Conservation (phyloP, 805 yeast genomes). For the Myxozyma melibiosi region DNA sequence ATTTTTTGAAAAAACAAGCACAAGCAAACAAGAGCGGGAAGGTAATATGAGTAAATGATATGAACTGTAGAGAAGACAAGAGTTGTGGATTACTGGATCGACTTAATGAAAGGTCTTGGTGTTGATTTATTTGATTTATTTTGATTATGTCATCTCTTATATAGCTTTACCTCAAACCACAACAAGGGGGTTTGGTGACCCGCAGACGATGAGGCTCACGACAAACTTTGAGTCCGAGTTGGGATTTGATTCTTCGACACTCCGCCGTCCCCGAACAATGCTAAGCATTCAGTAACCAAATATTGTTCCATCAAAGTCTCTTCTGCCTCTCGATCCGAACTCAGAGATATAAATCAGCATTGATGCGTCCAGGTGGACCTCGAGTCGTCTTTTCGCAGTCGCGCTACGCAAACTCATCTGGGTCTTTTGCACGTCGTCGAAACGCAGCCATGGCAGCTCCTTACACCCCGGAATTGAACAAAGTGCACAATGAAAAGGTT, state of each 20-base stretch:
- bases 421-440: background rate
- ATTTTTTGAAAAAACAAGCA: no score
- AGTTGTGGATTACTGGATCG: no score
- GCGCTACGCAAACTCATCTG: conserved; percentile 3
- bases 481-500: conserved; percentile 12
- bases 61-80: no score
- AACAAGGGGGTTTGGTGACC: no score
- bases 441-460: conserved; percentile 8
- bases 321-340: background rate
- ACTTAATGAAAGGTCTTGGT: background rate
- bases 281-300: background rate
- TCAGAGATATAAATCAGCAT: background rate
- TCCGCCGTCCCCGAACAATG: background rate
- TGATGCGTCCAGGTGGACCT: conserved; percentile 2
- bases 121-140: no score
- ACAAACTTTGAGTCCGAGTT: no score
- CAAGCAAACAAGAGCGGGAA: no score
- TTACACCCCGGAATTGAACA: conserved; percentile 8
- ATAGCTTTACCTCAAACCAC: no score
- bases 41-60: no score
- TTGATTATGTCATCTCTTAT: no score
- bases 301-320: background rate
- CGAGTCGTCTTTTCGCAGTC: conserved; percentile 12
- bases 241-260: no score
- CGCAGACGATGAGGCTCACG: background rate